Conservation (phyloP, 192 early-diverging fungal species). For the Podochytrium sp. region DNA sequence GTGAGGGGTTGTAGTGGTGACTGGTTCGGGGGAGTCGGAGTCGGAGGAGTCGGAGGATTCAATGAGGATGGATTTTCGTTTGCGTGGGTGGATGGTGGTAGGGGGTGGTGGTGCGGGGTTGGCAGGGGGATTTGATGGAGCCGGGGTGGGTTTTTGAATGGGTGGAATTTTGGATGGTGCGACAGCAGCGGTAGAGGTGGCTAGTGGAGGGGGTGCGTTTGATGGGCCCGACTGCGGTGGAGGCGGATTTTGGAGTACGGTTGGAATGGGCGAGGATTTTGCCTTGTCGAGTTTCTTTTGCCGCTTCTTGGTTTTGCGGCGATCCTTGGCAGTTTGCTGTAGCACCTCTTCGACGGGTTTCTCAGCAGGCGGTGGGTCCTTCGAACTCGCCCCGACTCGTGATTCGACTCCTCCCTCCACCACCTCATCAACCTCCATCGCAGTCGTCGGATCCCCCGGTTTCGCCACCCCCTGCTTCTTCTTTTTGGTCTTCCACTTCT, state of each 20-base stretch:
- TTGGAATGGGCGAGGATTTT: no score
- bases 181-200: neutral
- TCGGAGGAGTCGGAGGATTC: neutral
- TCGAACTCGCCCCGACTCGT: no score
- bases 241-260: no score
- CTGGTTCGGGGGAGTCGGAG: neutral
- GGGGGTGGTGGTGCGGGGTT: neutral
- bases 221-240: neutral
- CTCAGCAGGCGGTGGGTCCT: no score
- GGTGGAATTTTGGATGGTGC: neutral
- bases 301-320: no score
- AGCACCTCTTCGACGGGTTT: no score
- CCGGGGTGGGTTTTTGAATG: neutral
- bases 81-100: neutral
- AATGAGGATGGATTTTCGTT: neutral
- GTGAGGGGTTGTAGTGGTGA: no score
- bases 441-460: neutral
- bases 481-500: neutral
- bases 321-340: no score
- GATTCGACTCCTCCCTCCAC: neutral
- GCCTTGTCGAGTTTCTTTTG: no score
- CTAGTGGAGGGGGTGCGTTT: neutral
- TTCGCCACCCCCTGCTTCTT: neutral
- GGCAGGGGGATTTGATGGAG: neutral
- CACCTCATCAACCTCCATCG: neutral